phyloP scores from a whole-genome alignment of 306 rosid genomes.

The Lathyrus aphaca region DNA sequence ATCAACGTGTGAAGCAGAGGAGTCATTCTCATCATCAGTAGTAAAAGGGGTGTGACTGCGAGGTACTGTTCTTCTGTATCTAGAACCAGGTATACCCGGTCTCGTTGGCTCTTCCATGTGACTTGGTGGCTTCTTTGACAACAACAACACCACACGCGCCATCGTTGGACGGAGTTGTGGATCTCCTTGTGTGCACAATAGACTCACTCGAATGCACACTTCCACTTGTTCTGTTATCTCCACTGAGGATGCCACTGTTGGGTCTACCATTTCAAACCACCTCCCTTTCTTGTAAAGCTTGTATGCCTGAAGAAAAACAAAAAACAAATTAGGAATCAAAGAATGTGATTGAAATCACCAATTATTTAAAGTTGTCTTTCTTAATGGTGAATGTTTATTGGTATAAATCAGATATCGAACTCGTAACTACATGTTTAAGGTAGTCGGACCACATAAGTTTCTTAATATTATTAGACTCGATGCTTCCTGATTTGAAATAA shows the following conservation, averaged over 20 bases:
- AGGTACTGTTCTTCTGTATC: conserved; percentile 53
- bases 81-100: conserved; percentile 68
- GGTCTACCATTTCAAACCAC: conserved; percentile 70
- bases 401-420: neutral
- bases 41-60: conserved; percentile 35
- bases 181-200: conserved; percentile 67
- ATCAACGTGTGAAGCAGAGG: conserved; percentile 41
- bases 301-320: conserved; percentile 58
- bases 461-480: neutral
- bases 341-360: neutral
- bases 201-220: conserved; percentile 49
- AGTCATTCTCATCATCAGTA: conserved; percentile 49
- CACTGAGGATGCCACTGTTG: conserved; percentile 57
- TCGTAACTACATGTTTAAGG: neutral
- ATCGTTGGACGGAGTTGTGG: conserved; percentile 65
- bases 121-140: conserved; percentile 66
- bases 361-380: neutral
- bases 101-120: conserved; percentile 72
- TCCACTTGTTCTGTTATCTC: conserved; percentile 57
- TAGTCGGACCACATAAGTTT: neutral
- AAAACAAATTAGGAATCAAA: neutral
- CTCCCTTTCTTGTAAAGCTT: conserved; percentile 78
- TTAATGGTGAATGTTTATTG: neutral
- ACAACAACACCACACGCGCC: conserved; percentile 72
- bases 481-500: neutral